Percentiles rank a stretch among this genome's conserved stretches.
These are phyloP conservation scores for Citrullus colocynthis DNA, from an alignment of 306 rosid species.

Conservation along the genomic window DNA sequence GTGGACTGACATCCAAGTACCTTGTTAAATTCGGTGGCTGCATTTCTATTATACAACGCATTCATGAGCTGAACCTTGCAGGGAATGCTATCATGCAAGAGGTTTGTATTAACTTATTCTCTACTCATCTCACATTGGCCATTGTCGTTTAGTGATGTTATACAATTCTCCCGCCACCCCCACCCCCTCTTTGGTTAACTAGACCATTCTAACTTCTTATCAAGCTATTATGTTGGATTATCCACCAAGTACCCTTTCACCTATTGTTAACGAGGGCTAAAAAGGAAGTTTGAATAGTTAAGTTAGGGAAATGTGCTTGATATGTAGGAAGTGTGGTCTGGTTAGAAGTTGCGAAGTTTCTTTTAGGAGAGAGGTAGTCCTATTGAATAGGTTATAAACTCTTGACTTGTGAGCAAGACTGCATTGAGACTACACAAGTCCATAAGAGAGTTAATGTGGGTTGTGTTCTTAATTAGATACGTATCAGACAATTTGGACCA, in stretches of 20 bases:
- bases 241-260: not conserved
- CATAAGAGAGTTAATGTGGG: not conserved
- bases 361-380: not conserved
- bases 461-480: not conserved
- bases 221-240: not conserved
- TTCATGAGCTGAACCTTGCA: constrained; percentile 64
- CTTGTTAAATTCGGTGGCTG: constrained; percentile 22
- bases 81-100: constrained; percentile 61
- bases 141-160: not conserved
- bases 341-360: not conserved
- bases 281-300: not conserved
- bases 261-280: not conserved
- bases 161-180: too few relatives aligned
- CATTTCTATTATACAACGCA: constrained; percentile 27
- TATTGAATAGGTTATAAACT: not conserved
- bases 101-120: constrained; percentile 32
- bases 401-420: not conserved
- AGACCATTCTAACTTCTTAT: not conserved
- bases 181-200: not conserved
- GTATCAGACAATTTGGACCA: not conserved
- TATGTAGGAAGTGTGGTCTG: not conserved
- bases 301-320: not conserved
- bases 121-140: not conserved
- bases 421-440: not conserved
- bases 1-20: constrained; percentile 46